Evolutionary conservation across 495 filamentous ascomycete genomes (phyloP), one percentile per base, ranked within the genome.

Genomic region (Lophiotrema nucula): DNA sequence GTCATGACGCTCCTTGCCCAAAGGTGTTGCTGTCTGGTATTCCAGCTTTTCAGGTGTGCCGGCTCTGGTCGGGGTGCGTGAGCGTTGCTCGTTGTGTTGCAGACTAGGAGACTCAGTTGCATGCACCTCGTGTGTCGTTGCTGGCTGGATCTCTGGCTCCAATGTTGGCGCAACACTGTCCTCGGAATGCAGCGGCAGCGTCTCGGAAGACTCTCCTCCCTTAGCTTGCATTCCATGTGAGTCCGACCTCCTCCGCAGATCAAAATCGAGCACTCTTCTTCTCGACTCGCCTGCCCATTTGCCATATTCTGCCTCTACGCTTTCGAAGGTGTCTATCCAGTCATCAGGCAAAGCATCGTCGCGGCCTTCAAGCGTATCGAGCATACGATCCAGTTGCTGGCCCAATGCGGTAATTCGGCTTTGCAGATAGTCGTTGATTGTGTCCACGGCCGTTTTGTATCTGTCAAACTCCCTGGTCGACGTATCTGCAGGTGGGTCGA

Each of bases 301-400:
- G 6, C 82, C 80, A 72, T 91, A 96, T n/a, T 87, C 81, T 11
- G 81, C 76, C 65, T 98, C 95, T 13, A 96, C 72, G 0, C 71
- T 69, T 67, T 97, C 95, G 64, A 97, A 81, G 5, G 84, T 77
- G 53, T 92, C 89, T 43, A 97, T 82, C 95, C 95, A 98, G 18
- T 72, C 65, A 27, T 95, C 89, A 0, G 93, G 93, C 10, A 98
- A 69, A 2, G 86, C 86, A 62, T 98, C 93, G 49, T 85, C 77
- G 23, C 83, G 79, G 4, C 89, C 90, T 67, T 96, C 93, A 10
- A 97, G 73, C 10, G 82, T 76, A 64, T 97, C 92, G 5, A 97
- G 79, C 79, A 95, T 88, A 12, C 73, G 78, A 69, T 98, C 93
- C 68, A 97, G 75, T 21, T 83, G 75, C 33, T 79, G 79, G 0